Evolutionary conservation across 306 rosid species (phyloP).

Genomic region (Medicago truncatula): DNA sequence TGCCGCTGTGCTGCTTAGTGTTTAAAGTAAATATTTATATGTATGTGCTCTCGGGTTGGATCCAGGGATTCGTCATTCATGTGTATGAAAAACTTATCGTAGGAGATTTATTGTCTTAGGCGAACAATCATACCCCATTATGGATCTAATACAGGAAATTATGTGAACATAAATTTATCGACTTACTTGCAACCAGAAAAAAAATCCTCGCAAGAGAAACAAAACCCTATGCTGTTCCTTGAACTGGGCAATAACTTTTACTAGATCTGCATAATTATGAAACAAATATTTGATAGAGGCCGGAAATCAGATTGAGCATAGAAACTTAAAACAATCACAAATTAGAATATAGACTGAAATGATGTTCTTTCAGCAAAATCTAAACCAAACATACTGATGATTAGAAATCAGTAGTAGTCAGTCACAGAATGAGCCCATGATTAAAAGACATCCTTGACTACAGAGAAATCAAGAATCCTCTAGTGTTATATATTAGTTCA

Average conservation of each 20-base stretch:
- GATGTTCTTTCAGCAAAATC: background rate
- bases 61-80: background rate
- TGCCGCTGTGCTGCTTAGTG: background rate
- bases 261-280: slow-evolving; percentile 59
- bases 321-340: slow-evolving; percentile 12
- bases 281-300: slow-evolving; percentile 21
- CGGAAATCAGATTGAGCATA: slow-evolving; percentile 6
- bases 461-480: slow-evolving; percentile 3
- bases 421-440: background rate
- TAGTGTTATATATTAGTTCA: background rate
- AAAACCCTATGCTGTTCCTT: slow-evolving; percentile 50
- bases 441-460: slow-evolving; percentile 1
- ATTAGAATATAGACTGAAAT: slow-evolving; percentile 10
- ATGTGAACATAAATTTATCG: slow-evolving; percentile 30
- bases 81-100: background rate
- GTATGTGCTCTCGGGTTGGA: background rate
- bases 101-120: background rate
- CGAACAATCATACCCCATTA: background rate
- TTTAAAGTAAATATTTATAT: no score
- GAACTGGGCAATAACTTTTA: slow-evolving; percentile 38
- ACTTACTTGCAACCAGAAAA: slow-evolving; percentile 78
- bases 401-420: background rate
- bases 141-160: slow-evolving; percentile 29
- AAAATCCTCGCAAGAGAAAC: slow-evolving; percentile 79
- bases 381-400: background rate